Evolutionary conservation across 352 stramenopile species (phyloP).

Genomic region (Globisporangium nagaii): DNA sequence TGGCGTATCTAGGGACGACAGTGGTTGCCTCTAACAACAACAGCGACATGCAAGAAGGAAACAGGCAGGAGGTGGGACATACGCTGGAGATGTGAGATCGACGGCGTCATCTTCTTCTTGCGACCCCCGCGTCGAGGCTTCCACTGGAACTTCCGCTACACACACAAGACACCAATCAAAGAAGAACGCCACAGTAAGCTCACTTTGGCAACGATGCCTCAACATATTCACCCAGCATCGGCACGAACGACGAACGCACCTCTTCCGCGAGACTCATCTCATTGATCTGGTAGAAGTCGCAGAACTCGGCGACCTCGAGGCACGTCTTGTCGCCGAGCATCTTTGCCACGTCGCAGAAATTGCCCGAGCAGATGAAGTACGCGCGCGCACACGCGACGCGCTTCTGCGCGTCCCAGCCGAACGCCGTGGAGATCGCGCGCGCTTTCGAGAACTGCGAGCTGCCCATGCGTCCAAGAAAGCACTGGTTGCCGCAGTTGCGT

Average conservation of each 20-base stretch:
- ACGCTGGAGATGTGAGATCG: constrained; percentile 62
- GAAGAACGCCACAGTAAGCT: neutral
- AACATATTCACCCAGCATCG: neutral
- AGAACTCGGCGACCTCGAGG: constrained; percentile 68
- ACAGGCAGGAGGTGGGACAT: constrained; percentile 21
- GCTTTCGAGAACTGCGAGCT: constrained; percentile 43
- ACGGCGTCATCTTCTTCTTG: constrained; percentile 60
- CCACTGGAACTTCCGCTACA: constrained; percentile 14
- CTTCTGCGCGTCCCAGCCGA: constrained; percentile 41
- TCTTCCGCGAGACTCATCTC: constrained; percentile 40
- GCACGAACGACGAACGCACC: constrained; percentile 15
- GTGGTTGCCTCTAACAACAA: constrained; percentile 23
- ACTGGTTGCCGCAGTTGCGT: constrained; percentile 73
- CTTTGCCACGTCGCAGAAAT: constrained; percentile 73
- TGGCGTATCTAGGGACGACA: constrained; percentile 50
- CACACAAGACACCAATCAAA: neutral
- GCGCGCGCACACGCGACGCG: constrained; percentile 46
- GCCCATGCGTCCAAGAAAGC: constrained; percentile 54
- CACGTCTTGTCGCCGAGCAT: constrained; percentile 65
- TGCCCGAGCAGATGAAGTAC: constrained; percentile 69
- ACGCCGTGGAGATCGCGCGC: constrained; percentile 35
- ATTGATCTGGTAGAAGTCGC: constrained; percentile 62
- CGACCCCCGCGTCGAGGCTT: constrained; percentile 23
- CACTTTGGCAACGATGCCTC: neutral
- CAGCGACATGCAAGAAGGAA: constrained; percentile 14